Conservation (phyloP, 2,329 filamentous ascomycete genomes). For the Epichloe gansuensis region DNA sequence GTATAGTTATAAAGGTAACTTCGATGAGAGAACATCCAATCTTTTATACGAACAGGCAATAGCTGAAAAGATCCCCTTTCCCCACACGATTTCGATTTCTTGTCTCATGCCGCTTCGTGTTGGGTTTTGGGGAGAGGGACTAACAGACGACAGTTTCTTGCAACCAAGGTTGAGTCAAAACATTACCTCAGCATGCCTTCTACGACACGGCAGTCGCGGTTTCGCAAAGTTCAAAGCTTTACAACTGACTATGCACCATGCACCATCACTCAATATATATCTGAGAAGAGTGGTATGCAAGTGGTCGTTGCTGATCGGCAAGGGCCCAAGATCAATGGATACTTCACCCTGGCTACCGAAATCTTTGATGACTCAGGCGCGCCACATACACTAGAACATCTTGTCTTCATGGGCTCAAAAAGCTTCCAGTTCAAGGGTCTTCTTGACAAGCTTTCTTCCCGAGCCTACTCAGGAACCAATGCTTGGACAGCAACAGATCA, state of each 20-base stretch:
- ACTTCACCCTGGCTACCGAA: conserved; percentile 91
- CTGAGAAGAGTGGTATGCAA: conserved; percentile 85
- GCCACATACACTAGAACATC: conserved; percentile 73
- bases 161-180: neutral
- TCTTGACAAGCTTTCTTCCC: conserved; percentile 83
- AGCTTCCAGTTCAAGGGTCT: conserved; percentile 92
- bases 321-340: conserved; percentile 89
- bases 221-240: conserved; percentile 78
- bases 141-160: neutral
- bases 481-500: conserved; percentile 96
- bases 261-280: conserved; percentile 90
- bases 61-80: neutral
- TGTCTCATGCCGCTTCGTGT: neutral
- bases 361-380: conserved; percentile 96
- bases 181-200: conserved; percentile 3
- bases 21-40: too few relatives aligned
- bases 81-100: neutral
- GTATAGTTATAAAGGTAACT: neutral
- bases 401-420: conserved; percentile 83
- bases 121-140: neutral
- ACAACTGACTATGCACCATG: conserved; percentile 81
- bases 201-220: conserved; percentile 32
- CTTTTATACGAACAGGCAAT: neutral
- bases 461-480: conserved; percentile 89
- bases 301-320: conserved; percentile 84